phyloP scores from a whole-genome alignment of 176 grass and related monocot genomes.

The Raddia distichophylla region DNA sequence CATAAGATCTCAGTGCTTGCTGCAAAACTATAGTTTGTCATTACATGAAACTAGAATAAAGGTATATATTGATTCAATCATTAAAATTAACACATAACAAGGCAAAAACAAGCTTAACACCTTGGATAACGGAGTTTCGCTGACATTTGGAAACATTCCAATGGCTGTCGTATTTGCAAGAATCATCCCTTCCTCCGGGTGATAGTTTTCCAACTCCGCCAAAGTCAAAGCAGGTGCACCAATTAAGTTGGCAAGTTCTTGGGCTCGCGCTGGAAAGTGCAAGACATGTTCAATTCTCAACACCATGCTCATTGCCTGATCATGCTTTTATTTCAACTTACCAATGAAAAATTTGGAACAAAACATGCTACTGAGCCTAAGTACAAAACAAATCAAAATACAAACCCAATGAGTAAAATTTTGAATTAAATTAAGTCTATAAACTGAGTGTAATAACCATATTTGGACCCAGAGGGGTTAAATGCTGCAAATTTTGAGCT shows the following conservation, averaged over 20 bases:
- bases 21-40: slow-evolving; percentile 45
- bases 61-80: neutral
- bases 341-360: neutral
- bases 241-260: slow-evolving; percentile 83
- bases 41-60: slow-evolving; percentile 6
- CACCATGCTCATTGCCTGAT: slow-evolving; percentile 15
- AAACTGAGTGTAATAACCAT: neutral
- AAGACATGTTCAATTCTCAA: slow-evolving; percentile 20
- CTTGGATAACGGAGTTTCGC: slow-evolving; percentile 92
- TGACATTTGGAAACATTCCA: slow-evolving; percentile 92
- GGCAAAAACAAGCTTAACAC: slow-evolving; percentile 40
- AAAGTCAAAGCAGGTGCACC: slow-evolving; percentile 86
- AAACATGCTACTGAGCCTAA: slow-evolving; percentile 14
- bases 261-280: slow-evolving; percentile 64
- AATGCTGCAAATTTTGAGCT: neutral
- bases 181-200: slow-evolving; percentile 92
- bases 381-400: neutral
- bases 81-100: neutral
- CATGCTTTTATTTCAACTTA: slow-evolving; percentile 15
- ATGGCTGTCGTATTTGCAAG: slow-evolving; percentile 98
- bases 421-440: neutral
- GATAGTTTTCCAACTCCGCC: slow-evolving; percentile 82
- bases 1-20: slow-evolving; percentile 87
- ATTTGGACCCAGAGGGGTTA: slow-evolving; percentile 4
- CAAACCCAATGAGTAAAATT: neutral